Evolutionary conservation across 768 basidiomycete genomes (phyloP).

Genomic region (Boletus rubescentipes): DNA sequence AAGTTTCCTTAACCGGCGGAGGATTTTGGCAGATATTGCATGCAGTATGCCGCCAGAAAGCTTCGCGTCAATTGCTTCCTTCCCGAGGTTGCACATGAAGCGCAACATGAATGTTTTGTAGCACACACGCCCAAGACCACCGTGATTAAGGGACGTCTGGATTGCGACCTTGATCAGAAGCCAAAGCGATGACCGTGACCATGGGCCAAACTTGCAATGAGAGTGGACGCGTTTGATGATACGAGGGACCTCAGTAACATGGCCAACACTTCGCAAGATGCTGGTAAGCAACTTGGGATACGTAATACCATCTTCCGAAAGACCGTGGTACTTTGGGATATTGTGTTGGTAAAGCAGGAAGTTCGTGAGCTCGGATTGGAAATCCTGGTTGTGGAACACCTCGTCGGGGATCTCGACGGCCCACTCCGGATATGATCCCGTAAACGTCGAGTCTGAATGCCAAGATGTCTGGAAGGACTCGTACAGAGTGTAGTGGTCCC

Average conservation of each 20-base stretch:
- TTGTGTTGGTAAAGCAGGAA: too few relatives aligned
- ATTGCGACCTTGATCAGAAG: constrained; percentile 46
- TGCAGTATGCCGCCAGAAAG: constrained; percentile 37
- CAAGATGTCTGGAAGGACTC: too few relatives aligned
- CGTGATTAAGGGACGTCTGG: constrained; percentile 38
- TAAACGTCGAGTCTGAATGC: too few relatives aligned
- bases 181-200: constrained; percentile 54
- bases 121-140: constrained; percentile 8
- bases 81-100: constrained; percentile 22
- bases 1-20: constrained; percentile 39
- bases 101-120: constrained; percentile 38
- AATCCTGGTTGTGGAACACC: too few relatives aligned
- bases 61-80: not conserved
- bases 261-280: constrained; percentile 42
- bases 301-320: too few relatives aligned
- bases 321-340: too few relatives aligned
- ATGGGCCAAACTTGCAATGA: too few relatives aligned
- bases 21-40: constrained; percentile 38
- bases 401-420: too few relatives aligned
- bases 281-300: constrained; percentile 46
- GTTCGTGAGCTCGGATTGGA: too few relatives aligned
- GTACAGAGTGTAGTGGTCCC: too few relatives aligned
- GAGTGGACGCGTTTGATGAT: constrained; percentile 48
- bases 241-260: constrained; percentile 27
- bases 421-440: too few relatives aligned